Evolutionary conservation across 1,139 yeast genomes (phyloP).

Genomic region (Taphrina wiesneri): DNA sequence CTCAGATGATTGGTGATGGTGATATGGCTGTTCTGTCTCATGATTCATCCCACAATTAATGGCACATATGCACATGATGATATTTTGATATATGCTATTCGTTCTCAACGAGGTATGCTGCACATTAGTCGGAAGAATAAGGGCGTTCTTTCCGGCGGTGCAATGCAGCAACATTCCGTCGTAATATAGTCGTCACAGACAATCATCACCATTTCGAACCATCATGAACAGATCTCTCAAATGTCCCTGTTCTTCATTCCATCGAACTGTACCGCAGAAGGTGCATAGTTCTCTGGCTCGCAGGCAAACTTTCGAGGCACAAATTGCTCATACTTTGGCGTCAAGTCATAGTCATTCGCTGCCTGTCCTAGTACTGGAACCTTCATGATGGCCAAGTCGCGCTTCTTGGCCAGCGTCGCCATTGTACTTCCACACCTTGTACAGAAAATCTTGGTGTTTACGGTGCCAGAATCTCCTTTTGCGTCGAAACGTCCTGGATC

Average conservation of each 20-base stretch:
- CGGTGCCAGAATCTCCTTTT: slow-evolving; percentile 7
- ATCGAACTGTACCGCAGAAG: slow-evolving; percentile 1
- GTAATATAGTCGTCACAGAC: too few relatives aligned
- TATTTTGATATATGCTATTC: too few relatives aligned
- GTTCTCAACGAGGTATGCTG: too few relatives aligned
- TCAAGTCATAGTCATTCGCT: slow-evolving; percentile 6
- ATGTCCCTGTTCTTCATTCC: slow-evolving; percentile 10
- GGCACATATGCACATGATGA: too few relatives aligned
- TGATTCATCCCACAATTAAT: too few relatives aligned
- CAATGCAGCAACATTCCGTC: too few relatives aligned
- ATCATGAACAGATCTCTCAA: too few relatives aligned
- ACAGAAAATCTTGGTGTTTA: slow-evolving; percentile 6
- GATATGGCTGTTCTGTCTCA: too few relatives aligned
- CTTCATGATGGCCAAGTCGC: slow-evolving; percentile 3
- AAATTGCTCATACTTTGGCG: slow-evolving; percentile 11
- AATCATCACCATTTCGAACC: too few relatives aligned
- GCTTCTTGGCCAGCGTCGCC: slow-evolving; percentile 3
- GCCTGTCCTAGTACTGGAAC: background rate
- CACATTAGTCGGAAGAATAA: too few relatives aligned
- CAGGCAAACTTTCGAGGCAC: slow-evolving; percentile 14
- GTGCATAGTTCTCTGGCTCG: background rate
- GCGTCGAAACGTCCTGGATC: slow-evolving; percentile 6
- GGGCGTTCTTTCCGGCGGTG: too few relatives aligned
- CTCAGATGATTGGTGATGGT: too few relatives aligned
- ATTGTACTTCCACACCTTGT: slow-evolving; percentile 1